These are phyloP conservation scores for Leucoagaricus sp. DNA, from an alignment of 1,284 basidiomycete genomes.

Conservation along the genomic window DNA sequence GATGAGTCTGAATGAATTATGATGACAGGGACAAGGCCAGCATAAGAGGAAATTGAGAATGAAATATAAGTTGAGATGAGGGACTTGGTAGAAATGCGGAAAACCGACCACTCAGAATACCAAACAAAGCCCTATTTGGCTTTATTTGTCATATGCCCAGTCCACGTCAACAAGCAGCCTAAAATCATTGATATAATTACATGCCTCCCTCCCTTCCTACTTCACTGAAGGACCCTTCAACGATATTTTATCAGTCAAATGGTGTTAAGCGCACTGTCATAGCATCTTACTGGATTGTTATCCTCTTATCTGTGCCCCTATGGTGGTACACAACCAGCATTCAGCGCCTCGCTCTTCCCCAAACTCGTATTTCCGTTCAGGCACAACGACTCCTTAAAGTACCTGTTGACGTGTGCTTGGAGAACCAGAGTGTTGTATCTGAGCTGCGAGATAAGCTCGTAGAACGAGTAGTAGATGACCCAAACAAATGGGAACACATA, in stretches of 20 bases:
- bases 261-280: constrained; percentile 58
- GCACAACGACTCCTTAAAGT: constrained; percentile 48
- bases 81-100: constrained; percentile 16
- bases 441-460: constrained; percentile 27
- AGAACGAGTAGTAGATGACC: constrained; percentile 19
- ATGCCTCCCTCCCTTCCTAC: constrained; percentile 18
- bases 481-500: constrained; percentile 37
- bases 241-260: constrained; percentile 54
- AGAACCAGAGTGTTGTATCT: constrained; percentile 26
- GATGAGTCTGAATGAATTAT: neutral
- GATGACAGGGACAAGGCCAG: constrained; percentile 5
- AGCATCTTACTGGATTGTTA: constrained; percentile 72
- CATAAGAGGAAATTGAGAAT: constrained; percentile 4
- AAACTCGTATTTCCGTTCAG: constrained; percentile 58
- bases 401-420: constrained; percentile 53
- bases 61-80: constrained; percentile 1
- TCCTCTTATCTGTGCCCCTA: constrained; percentile 74
- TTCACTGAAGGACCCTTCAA: constrained; percentile 45
- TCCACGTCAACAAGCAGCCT: constrained; percentile 15
- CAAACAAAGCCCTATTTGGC: constrained; percentile 11
- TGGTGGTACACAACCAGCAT: constrained; percentile 93
- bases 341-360: constrained; percentile 74
- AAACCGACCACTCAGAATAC: constrained; percentile 7
- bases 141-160: constrained; percentile 12
- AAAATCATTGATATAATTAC: constrained; percentile 5